Percentiles rank a stretch among this genome's conserved stretches.
Evolutionary conservation across 306 rosid species (phyloP).

Genomic region (Trifolium repens): DNA sequence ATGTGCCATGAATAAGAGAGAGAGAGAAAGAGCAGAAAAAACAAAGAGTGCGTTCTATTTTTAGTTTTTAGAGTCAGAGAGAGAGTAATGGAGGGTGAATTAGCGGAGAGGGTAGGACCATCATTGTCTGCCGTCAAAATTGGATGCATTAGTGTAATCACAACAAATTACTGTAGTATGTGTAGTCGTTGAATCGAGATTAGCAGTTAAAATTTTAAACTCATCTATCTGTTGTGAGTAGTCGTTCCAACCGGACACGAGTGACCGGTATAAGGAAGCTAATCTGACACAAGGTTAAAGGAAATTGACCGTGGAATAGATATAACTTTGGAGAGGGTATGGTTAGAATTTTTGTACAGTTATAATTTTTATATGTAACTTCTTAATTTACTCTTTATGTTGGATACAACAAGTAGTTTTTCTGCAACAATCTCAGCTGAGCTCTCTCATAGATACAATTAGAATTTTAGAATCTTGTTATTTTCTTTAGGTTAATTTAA

Average conservation of each 20-base stretch:
- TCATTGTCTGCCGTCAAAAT: too few relatives aligned
- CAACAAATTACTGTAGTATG: too few relatives aligned
- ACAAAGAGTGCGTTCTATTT: slow-evolving; percentile 13
- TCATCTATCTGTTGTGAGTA: neutral
- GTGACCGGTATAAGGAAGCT: slow-evolving; percentile 25
- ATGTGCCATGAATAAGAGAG: slow-evolving; percentile 49
- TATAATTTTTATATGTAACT: slow-evolving; percentile 3
- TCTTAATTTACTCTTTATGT: slow-evolving; percentile 39
- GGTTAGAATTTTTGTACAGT: slow-evolving; percentile 39
- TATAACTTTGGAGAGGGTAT: neutral
- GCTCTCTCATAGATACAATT: slow-evolving; percentile 13
- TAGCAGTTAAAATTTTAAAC: too few relatives aligned
- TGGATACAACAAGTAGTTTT: slow-evolving; percentile 45
- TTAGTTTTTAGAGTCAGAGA: slow-evolving; percentile 28
- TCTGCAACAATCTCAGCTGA: slow-evolving; percentile 31
- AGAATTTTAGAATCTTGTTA: slow-evolving; percentile 34
- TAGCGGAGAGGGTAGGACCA: neutral
- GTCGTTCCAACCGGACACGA: slow-evolving; percentile 18
- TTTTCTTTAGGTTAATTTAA: slow-evolving; percentile 10
- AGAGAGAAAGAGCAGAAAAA: neutral
- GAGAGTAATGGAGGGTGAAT: slow-evolving; percentile 4
- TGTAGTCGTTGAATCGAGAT: too few relatives aligned
- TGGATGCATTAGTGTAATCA: neutral
- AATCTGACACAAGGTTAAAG: slow-evolving; percentile 54
- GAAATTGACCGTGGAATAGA: slow-evolving; percentile 42